Evolutionary conservation across 805 yeast genomes (phyloP), one percentile per base, ranked within the genome.

Genomic region (Suhomyces kilbournensis): DNA sequence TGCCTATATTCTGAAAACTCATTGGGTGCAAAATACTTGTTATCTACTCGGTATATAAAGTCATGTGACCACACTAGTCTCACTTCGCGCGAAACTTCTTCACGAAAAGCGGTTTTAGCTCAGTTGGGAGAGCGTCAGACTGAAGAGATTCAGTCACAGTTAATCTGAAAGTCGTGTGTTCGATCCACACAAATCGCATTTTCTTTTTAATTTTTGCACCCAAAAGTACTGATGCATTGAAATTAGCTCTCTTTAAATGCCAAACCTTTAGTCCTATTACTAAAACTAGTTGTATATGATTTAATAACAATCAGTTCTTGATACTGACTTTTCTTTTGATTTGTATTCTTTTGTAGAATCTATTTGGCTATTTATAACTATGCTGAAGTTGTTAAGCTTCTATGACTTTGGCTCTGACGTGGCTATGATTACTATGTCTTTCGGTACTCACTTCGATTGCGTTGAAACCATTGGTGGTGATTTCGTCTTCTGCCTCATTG

Each of bases 161-260:
- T 63, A 63, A 84, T 84, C 88, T 84, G 88, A 80, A 85, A 90
- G 90, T 84, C 88, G 86, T 83, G 89, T 82, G 89, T 85, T 85
- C 90, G 86, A 85, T 83, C 89, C 90, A 82, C 89, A 83, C 81
- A 80, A 79, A 69, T 78, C 83, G 85, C 85, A 80, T 60, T 51
- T 48, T 58, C 62, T 69, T 55, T 53, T 46, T 34, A 22, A 15
- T 46, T 44, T 46, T 46, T 32, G 48, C 48, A 46, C 39, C 48
- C 48, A 46, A 44, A 44, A 22, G 25, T 4, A 22, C 19, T 23
- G 25, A 23, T 4, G 23, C 23, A n/a, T n/a, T n/a, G n/a, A n/a
- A n/a, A n/a, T n/a, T n/a, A n/a, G n/a, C n/a, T n/a, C n/a, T n/a
- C n/a, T n/a, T n/a, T n/a, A n/a, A n/a, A n/a, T n/a, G n/a, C n/a